Base-by-base conservation (phyloP, 176 grass and related monocot genomes). In the Phoenix roebelenii region DNA sequence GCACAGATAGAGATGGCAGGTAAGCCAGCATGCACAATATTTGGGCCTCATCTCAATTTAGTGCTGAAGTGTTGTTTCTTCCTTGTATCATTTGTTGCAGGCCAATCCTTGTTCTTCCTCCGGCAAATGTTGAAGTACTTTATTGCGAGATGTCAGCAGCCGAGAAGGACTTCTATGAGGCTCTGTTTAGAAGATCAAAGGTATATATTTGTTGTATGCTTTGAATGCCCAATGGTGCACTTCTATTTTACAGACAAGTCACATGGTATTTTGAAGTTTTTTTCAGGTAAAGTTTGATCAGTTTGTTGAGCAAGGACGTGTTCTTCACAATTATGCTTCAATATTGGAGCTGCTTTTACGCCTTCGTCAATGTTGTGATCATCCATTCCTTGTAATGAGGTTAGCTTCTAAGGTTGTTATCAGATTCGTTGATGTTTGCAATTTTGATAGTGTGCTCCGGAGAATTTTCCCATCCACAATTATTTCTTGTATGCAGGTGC, bases 341-440 rank as follows among this genome's bases (percentile, higher is more conserved):
- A 90, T 96, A 79, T 67, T 96, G 60, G 92, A 96, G 72, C 85
- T 96, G 60, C 92, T 96, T 82, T 83, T 96, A 65, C 78, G 92
- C 61, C 86, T 96, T 79, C 79, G 92, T 16, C 92, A 96, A 63
- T 96, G 92, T 81, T 96, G 92, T 65, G 92, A 96, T 73, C 92
- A 96, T 76, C 92, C 92, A 32, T 96, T 96, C 66, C 86, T 96
- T 74, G 86, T 96, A 67, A 64, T 96, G 83, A 96, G 92, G 92
- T 96, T 72, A 75, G 77, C 73, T 79, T 80, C 23, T 39, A 4
- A 44, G 25, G n/a, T 60, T 44, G 10, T 44, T 12, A 44, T 44
- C 35, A 44, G 35, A 44, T 44, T 44, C 35, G 12, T 44, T 44
- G 14, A 44, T 44, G 12, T 44, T 9, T 1, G 3, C 10, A 3